These are phyloP conservation scores for Neurospora tetrasperma DNA, from an alignment of 495 filamentous ascomycete genomes.

Conservation along the genomic window DNA sequence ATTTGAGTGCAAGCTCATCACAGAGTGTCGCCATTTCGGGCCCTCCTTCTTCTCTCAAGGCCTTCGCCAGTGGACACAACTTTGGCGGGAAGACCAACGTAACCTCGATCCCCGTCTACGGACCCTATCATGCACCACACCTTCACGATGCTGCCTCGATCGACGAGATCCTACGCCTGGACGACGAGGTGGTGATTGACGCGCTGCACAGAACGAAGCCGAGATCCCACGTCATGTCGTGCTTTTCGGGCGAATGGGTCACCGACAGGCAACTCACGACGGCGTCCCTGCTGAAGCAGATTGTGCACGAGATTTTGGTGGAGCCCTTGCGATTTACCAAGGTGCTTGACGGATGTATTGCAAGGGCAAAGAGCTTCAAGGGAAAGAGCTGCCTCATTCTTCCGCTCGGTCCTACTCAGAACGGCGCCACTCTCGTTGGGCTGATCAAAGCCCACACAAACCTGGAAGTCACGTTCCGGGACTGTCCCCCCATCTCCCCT, in stretches of 20 bases:
- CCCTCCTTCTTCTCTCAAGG: slow-evolving; percentile 53
- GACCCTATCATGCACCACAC: slow-evolving; percentile 73
- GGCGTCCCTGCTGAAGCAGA: slow-evolving; percentile 37
- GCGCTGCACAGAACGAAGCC: slow-evolving; percentile 38
- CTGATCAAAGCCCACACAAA: slow-evolving; percentile 29
- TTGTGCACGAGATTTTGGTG: slow-evolving; percentile 50
- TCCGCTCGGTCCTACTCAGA: slow-evolving; percentile 43
- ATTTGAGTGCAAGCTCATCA: slow-evolving; percentile 62
- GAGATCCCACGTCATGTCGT: slow-evolving; percentile 49
- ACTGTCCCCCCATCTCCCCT: slow-evolving; percentile 21
- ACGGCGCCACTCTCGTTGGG: slow-evolving; percentile 32
- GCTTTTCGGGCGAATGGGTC: slow-evolving; percentile 40
- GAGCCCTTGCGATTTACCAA: slow-evolving; percentile 48
- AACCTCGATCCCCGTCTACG: slow-evolving; percentile 60
- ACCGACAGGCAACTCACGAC: slow-evolving; percentile 29
- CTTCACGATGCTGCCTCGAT: slow-evolving; percentile 53
- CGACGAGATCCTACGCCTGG: slow-evolving; percentile 44
- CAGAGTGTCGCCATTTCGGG: slow-evolving; percentile 68
- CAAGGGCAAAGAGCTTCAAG: slow-evolving; percentile 26
- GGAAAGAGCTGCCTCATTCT: slow-evolving; percentile 39
- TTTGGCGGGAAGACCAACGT: slow-evolving; percentile 41
- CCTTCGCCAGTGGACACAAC: slow-evolving; percentile 44
- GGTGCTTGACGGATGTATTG: slow-evolving; percentile 44
- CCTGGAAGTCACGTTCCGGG: slow-evolving; percentile 30
- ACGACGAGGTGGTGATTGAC: slow-evolving; percentile 24